phyloP scores from a whole-genome alignment of 352 stramenopile genomes.

The Phytophthora cactorum region DNA sequence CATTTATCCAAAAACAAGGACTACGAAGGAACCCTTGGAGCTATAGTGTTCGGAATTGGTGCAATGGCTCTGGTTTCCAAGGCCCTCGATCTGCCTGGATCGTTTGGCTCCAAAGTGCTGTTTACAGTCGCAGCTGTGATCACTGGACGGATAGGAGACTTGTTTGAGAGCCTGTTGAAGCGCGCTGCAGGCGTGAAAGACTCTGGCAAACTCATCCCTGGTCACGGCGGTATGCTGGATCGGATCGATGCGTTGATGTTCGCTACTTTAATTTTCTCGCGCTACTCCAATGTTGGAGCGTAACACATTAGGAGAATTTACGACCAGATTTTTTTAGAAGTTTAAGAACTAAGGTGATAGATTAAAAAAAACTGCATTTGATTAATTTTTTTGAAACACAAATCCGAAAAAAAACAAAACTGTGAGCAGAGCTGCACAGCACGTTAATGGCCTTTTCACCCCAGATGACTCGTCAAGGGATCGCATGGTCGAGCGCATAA shows the following conservation, averaged over 20 bases:
- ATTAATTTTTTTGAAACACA: no score
- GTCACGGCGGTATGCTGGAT: conserved; percentile 95
- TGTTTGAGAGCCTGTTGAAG: conserved; percentile 96
- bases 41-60: conserved; percentile 72
- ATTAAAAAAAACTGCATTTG: not conserved
- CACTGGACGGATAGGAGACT: conserved; percentile 92
- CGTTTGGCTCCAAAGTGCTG: conserved; percentile 69
- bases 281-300: conserved; percentile 37
- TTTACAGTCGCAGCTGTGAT: conserved; percentile 91
- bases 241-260: conserved; percentile 97
- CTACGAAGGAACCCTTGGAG: conserved; percentile 93
- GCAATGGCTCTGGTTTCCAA: conserved; percentile 76
- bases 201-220: conserved; percentile 93
- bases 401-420: no score
- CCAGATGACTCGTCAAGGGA: no score
- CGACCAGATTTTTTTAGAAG: no score
- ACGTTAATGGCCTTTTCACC: no score
- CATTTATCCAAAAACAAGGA: conserved; percentile 96
- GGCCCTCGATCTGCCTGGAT: conserved; percentile 70
- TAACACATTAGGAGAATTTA: not conserved
- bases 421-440: not conserved
- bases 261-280: conserved; percentile 57
- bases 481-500: no score
- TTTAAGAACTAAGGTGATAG: not conserved
- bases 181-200: conserved; percentile 95